Percentiles rank a stretch among this genome's conserved stretches.
Conservation (phyloP, 2,329 filamentous ascomycete species). For the Colletotrichum sp. region DNA sequence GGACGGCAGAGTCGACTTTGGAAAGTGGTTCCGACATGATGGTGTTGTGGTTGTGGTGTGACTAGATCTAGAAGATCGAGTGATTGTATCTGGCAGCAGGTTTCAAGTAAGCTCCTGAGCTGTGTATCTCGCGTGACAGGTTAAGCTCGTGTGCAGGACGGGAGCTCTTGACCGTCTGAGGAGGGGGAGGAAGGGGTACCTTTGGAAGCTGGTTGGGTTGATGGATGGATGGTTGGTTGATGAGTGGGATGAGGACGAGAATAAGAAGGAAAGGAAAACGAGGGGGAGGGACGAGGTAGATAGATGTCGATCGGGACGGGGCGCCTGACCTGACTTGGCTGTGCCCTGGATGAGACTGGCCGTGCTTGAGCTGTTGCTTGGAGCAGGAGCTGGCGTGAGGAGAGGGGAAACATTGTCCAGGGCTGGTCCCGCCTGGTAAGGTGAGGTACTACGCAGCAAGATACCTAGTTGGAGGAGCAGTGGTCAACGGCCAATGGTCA, state of each 20-base stretch:
- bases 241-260: conserved; percentile 13
- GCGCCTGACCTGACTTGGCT: conserved; percentile 10
- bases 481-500: neutral
- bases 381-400: neutral
- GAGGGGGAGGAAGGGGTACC: neutral
- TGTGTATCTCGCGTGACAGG: neutral
- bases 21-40: conserved; percentile 65
- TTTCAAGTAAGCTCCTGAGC: neutral
- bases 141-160: neutral
- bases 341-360: neutral
- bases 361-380: neutral
- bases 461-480: neutral
- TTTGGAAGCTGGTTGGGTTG: conserved; percentile 5
- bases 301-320: conserved; percentile 7
- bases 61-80: neutral
- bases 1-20: conserved; percentile 92
- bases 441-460: neutral
- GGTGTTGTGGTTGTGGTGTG: conserved; percentile 5
- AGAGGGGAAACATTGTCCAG: neutral
- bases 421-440: neutral
- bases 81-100: neutral
- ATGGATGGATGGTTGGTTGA: neutral
- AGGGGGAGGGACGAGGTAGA: conserved; percentile 1
- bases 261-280: conserved; percentile 4
- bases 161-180: neutral